Conservation (phyloP, 768 basidiomycete species). For the Hemileccinum impolitum region DNA sequence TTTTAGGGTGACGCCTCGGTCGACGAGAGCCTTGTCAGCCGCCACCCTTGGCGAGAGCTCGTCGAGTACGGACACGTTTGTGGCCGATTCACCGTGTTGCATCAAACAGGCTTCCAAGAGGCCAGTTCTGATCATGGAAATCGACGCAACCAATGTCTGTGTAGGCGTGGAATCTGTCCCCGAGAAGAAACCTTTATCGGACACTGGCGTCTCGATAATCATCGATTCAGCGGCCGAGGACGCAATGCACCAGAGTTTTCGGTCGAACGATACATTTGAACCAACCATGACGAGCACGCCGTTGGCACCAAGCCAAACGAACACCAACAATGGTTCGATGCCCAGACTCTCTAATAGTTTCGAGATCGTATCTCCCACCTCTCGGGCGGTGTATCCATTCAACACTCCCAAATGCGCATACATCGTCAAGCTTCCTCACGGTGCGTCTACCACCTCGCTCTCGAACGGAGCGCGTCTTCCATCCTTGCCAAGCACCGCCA, state of each 20-base stretch:
- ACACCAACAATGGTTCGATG: background rate
- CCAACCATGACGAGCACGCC: slow-evolving; percentile 20
- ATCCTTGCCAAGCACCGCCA: too few species aligned
- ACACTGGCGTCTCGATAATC: background rate
- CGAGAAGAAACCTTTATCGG: background rate
- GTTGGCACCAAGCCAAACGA: background rate
- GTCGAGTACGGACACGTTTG: slow-evolving; percentile 21
- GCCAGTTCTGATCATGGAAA: slow-evolving; percentile 4
- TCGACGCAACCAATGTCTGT: background rate
- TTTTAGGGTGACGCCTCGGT: slow-evolving; percentile 2
- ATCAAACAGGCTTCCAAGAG: slow-evolving; percentile 7
- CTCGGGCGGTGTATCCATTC: slow-evolving; percentile 4
- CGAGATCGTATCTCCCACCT: slow-evolving; percentile 2
- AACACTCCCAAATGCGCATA: slow-evolving; percentile 3
- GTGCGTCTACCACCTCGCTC: background rate
- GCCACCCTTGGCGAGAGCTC: slow-evolving; percentile 10
- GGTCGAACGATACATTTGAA: slow-evolving; percentile 5
- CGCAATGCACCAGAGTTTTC: background rate
- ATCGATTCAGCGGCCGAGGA: background rate
- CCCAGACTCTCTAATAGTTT: background rate
- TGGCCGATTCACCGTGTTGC: slow-evolving; percentile 20
- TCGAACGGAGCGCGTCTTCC: background rate
- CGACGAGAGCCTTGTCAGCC: slow-evolving; percentile 6
- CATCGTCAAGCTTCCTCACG: slow-evolving; percentile 16
- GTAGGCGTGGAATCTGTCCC: background rate